phyloP scores from a whole-genome alignment of 2,329 filamentous ascomycete species.

The Rutstroemia sp. region DNA sequence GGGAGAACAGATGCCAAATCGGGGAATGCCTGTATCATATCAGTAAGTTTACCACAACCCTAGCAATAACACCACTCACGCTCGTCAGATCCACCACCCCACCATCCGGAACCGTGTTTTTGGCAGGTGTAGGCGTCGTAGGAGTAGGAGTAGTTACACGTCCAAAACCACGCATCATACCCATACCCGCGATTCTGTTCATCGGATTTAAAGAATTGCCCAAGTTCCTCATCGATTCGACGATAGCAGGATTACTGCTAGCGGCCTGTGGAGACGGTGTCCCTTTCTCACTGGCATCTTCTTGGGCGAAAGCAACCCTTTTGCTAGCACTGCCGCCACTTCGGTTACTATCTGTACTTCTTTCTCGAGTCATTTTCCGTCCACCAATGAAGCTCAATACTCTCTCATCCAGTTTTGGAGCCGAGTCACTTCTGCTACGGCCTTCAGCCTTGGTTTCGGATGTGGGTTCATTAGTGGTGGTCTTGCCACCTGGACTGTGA shows the following conservation, averaged over 20 bases:
- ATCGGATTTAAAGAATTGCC: slow-evolving; percentile 78
- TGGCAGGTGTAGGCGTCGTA: slow-evolving; percentile 28
- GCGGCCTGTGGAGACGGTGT: slow-evolving; percentile 28
- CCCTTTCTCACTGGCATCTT: slow-evolving; percentile 32
- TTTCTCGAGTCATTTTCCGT: slow-evolving; percentile 54
- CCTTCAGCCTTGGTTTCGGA: slow-evolving; percentile 1
- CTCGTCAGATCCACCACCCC: slow-evolving; percentile 45
- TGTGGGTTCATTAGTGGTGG: not conserved
- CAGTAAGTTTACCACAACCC: not conserved
- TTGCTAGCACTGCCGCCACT: slow-evolving; percentile 54
- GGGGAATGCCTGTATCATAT: slow-evolving; percentile 46
- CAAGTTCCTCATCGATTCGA: slow-evolving; percentile 76
- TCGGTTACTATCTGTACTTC: slow-evolving; percentile 65
- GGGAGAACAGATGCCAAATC: slow-evolving; percentile 49
- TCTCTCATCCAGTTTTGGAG: slow-evolving; percentile 49
- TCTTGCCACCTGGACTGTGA: slow-evolving; percentile 32
- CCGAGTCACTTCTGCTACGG: slow-evolving; percentile 27
- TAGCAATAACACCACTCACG: slow-evolving; percentile 34
- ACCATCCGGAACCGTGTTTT: slow-evolving; percentile 34
- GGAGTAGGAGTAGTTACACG: slow-evolving; percentile 35
- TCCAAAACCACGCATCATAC: slow-evolving; percentile 69
- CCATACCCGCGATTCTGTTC: slow-evolving; percentile 67
- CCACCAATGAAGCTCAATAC: slow-evolving; percentile 67
- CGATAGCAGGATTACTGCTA: slow-evolving; percentile 49
- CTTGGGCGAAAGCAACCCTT: slow-evolving; percentile 45